These are phyloP conservation scores for Actinidia polygama DNA, from an alignment of 179 eudicot species.

Conservation along the genomic window DNA sequence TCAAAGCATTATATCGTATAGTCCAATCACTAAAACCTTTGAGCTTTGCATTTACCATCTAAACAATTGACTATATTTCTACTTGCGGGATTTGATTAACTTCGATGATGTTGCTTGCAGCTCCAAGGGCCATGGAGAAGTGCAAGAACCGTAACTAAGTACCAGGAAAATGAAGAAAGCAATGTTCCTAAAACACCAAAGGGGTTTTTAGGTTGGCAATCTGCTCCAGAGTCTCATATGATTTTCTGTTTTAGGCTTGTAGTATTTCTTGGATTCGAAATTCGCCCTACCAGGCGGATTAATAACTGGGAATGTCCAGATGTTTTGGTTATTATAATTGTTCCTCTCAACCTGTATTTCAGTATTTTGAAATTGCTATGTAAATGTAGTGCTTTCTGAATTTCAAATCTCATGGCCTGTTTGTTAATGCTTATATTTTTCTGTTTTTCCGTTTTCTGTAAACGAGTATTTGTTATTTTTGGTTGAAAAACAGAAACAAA, in stretches of 20 bases:
- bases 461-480: background rate
- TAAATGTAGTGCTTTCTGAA: background rate
- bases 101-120: conserved; percentile 22
- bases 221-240: background rate
- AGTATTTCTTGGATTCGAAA: background rate
- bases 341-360: conserved; percentile 2
- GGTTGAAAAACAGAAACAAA: background rate
- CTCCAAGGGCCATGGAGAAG: conserved; percentile 40
- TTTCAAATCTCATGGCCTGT: background rate
- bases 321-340: background rate
- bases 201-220: conserved; percentile 20
- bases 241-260: background rate
- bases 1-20: background rate
- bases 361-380: background rate
- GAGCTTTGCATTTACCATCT: background rate
- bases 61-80: background rate
- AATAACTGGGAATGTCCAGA: conserved; percentile 8
- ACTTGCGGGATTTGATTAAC: background rate
- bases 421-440: background rate
- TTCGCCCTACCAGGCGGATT: background rate
- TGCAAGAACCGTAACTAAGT: conserved; percentile 29
- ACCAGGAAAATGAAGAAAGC: background rate
- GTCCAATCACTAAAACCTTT: background rate
- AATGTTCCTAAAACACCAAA: background rate
- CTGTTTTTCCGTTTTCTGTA: background rate